Evolutionary conservation across 345 rosid species (phyloP), one percentile per base, ranked within the genome.

Genomic region (Abelmoschus esculentus): DNA sequence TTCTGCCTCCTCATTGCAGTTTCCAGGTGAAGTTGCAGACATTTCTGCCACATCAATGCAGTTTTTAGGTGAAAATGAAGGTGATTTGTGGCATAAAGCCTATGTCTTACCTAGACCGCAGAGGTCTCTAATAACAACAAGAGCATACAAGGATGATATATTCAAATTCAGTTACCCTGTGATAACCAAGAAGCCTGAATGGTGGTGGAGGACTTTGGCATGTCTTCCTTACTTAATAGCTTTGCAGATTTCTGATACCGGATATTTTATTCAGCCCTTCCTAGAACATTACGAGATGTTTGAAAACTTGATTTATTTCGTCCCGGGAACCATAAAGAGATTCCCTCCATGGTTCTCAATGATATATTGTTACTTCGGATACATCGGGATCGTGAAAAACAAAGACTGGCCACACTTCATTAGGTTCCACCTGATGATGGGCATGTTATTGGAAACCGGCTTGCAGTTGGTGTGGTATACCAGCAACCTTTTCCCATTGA

Each of bases 371-470:
- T 85, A 74, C 75, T 19, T 82, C 18, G 83, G 86, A 31, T 89
- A 86, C 54, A 12, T 79, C 22, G 81, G 86, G 46, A 76, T 93
- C 0, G 95, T 89, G 79, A 89, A 79, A 84, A 91, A 89, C 72
- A 86, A 79, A 71, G 76, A 84, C 0, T 78, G 79, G 78, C 95
- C 98, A 74, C 98, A 89, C 75, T 90, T 81, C 86, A 76, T 93
- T 2, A 80, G 96, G 83, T 86, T 87, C 84, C 96, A 93, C 74
- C 63, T 93, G 79, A 89, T 90, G 95, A 86, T 93, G 96, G 98
- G 92, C 31, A 78, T 93, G 86, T 76, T 93, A 61, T 44, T 93
- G 46, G 97, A 93, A 72, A 89, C 87, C 11, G 77, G 81, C 15
- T 44, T 90, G 76, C 96, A 89, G 83, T 42, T 89, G 31, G 56